Conservation (phyloP, 179 eudicot genomes). For the Spinacia oleracea region DNA sequence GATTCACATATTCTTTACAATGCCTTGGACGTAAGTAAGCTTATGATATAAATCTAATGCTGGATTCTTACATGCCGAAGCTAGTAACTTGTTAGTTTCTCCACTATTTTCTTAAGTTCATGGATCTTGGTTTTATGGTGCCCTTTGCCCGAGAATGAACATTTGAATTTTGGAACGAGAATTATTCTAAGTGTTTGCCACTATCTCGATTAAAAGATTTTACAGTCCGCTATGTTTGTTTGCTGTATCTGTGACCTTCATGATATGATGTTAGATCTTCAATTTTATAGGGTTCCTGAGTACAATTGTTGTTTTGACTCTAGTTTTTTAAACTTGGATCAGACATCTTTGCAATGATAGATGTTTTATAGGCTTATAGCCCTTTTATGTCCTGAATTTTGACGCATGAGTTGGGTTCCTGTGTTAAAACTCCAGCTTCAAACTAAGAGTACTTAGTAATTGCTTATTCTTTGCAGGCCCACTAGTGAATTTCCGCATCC, state of each 20-base stretch:
- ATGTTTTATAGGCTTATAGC: not conserved
- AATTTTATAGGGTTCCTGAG: not conserved
- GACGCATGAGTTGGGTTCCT: not conserved
- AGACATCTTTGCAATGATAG: constrained; percentile 3
- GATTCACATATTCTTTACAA: constrained; percentile 84
- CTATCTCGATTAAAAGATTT: not conserved
- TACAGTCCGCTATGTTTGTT: not conserved
- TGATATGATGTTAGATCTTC: not conserved
- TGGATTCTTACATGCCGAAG: not conserved
- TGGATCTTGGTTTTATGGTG: not conserved
- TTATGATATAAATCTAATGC: not conserved
- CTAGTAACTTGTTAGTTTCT: not conserved
- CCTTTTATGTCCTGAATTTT: not conserved
- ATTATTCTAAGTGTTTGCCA: not conserved
- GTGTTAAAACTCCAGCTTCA: not conserved
- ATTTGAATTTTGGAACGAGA: not conserved
- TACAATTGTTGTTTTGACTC: not conserved
- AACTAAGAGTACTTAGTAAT: not conserved
- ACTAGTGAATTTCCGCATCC: constrained; percentile 92
- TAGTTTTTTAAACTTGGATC: not conserved
- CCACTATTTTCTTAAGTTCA: not conserved
- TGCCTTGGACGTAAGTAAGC: constrained; percentile 97
- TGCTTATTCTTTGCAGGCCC: constrained; percentile 49
- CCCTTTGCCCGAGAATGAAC: not conserved
- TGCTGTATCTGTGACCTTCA: not conserved